Base-by-base conservation (phyloP, 2,329 filamentous ascomycete species). In the Bipolaris sorokiniana region DNA sequence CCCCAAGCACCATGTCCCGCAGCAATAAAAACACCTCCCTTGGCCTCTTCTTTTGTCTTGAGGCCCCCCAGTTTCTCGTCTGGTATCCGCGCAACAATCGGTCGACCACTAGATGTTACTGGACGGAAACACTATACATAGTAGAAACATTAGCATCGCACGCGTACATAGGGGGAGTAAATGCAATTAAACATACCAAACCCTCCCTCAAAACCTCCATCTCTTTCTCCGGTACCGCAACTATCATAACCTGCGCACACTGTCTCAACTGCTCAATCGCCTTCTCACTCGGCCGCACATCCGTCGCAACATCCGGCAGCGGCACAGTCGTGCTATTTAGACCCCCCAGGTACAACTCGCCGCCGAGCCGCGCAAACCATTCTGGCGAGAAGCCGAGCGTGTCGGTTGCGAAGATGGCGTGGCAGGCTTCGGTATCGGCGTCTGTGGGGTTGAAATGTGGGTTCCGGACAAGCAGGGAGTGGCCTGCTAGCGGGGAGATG, bases 1-100 rank as follows among this genome's bases (percentile, higher is more conserved):
- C 90, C 90, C 90, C 90, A 93, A 0, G 90, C 88, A 0, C 90
- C 90, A 78, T 93, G 90, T 0, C 90, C 90, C 3, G 87, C 81
- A 1, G 88, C 86, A 36, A 92, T 73, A 70, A 85, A 93, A 0
- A 94, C 87, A 3, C 90, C 89, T 1, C 88, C 86, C 1, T 80
- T 79, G 0, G 66, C 68, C 16, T 69, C 73, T 23, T 67, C 68
- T 60, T 63, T 73, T 22, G 80, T 86, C 56, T 67, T 76, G 6
- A 83, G 68, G 0, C 78, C 76, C 1, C 86, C 87, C 3, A 91
- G 79, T 41, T 81, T 78, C 11, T 76, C 70, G 62, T 90, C 86
- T 1, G 79, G 75, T 23, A 92, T 75, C 33, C 83, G 79, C 3
- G 81, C 78, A 9, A 93, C 68, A 23, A 92, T 84, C 0, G 90